phyloP scores from a whole-genome alignment of 139 green algal species.

The Gonium pectorale region DNA sequence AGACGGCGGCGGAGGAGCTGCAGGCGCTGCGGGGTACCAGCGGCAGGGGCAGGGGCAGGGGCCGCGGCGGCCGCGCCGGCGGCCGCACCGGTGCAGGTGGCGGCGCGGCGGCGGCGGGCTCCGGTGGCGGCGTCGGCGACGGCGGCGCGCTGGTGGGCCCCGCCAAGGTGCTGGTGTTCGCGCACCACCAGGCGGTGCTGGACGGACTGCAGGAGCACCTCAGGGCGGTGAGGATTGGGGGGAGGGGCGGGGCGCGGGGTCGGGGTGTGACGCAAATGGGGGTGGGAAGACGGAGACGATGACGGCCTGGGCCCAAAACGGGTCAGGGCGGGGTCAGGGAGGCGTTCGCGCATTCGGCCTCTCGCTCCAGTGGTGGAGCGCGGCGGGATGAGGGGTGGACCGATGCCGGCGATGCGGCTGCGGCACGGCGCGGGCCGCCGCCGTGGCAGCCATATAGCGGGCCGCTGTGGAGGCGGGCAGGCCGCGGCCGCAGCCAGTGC shows the following conservation, averaged over 20 bases:
- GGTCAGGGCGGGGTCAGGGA: too few relatives aligned
- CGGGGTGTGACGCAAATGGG: neutral
- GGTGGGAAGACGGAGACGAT: too few relatives aligned
- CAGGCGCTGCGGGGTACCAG: neutral
- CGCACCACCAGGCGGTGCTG: slow-evolving; percentile 70
- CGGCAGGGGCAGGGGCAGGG: neutral
- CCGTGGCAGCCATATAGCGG: too few relatives aligned
- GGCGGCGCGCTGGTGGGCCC: neutral
- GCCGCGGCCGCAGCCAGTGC: too few relatives aligned
- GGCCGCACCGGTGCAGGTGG: neutral
- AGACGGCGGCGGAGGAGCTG: neutral
- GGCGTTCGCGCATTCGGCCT: too few relatives aligned
- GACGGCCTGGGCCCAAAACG: too few relatives aligned
- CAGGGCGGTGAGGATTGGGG: slow-evolving; percentile 2
- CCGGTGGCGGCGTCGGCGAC: neutral
- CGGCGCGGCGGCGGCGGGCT: neutral
- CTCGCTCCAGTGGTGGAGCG: too few relatives aligned
- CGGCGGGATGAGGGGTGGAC: too few relatives aligned
- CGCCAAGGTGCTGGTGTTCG: slow-evolving; percentile 76
- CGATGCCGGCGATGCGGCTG: too few relatives aligned
- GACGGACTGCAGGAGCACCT: slow-evolving; percentile 51
- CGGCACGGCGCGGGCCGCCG: too few relatives aligned
- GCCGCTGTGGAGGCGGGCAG: too few relatives aligned
- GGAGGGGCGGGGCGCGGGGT: neutral
- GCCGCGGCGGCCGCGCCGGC: neutral